Base-by-base conservation (phyloP, 768 basidiomycete species). In the Austroboletus eburneus region DNA sequence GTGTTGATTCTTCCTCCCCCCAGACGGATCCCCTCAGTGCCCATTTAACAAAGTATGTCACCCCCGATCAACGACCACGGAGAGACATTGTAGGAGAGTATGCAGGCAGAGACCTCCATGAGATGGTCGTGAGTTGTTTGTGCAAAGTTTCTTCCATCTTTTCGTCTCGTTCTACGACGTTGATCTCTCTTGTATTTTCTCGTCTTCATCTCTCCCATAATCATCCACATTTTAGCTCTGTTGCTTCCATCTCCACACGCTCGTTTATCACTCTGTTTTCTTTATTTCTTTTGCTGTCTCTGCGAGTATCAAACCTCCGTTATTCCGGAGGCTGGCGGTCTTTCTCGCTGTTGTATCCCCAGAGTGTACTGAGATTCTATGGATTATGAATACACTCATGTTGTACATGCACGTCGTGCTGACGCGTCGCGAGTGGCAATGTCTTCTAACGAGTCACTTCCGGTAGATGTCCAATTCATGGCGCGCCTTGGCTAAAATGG, bases 381-480 rank as follows among this genome's bases (percentile, higher is more conserved):
- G 43, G 45, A 56, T 59, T 53, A 25, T 38, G 42, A 49, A 42
- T 23, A 34, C 39, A 33, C 16, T 1, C 21, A 35, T 48, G 10
- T 18, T 22, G 35, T 43, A 36, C 36, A 44, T 30, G 18, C 4
- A 41, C 29, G 5, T 13, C 33, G 25, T n/a, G 10, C 22, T 43
- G 17, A 24, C 40, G 21, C 16, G 16, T 17, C 12, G 17, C 16
- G 43, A 12, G 24, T 46, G 48, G 43, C 16, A 34, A 3, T 9
- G 25, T 4, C 9, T 56, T 58, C 56, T 65, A 13, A 58, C 42
- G 3, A 24, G 5, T 40, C 2, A 23, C 35, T 50, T 43, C 21
- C 51, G 29, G n/a, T 56, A 91, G 89, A 89, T 89, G 84, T 81
- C 85, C 33, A 91, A 92, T 57, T 88, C 84, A 60, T 92, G 90